phyloP scores from a whole-genome alignment of 495 filamentous ascomycete species.

The Letharia columbiana region DNA sequence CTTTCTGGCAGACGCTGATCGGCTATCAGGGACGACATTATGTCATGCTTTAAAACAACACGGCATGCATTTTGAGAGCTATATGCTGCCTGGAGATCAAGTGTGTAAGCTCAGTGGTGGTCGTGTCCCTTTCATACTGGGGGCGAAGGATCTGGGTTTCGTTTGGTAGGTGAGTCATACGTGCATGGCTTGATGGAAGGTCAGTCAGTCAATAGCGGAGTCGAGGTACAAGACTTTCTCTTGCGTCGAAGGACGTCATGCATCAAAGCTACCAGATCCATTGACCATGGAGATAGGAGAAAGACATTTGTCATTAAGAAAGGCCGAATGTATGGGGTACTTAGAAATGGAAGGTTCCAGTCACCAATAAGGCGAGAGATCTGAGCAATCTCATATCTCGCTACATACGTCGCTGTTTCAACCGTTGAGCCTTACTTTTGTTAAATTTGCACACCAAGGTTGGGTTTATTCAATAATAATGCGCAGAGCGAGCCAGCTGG shows the following conservation, averaged over 20 bases:
- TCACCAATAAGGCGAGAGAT: background rate
- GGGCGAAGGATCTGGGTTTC: background rate
- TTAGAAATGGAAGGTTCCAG: too few relatives aligned
- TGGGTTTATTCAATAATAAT: background rate
- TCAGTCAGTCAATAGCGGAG: background rate
- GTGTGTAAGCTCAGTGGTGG: conserved; percentile 21
- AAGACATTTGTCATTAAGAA: too few relatives aligned
- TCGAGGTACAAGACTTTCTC: background rate
- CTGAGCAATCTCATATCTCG: background rate
- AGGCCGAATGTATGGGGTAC: too few relatives aligned
- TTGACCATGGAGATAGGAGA: background rate
- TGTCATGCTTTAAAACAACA: conserved; percentile 6
- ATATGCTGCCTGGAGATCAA: conserved; percentile 18
- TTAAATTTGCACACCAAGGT: background rate
- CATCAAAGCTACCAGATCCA: background rate
- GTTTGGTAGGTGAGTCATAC: conserved; percentile 9
- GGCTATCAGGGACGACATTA: background rate
- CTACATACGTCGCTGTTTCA: background rate
- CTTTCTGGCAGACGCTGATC: conserved; percentile 8
- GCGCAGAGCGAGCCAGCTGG: background rate
- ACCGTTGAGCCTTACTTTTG: background rate
- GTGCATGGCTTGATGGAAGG: conserved; percentile 15
- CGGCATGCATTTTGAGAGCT: conserved; percentile 6
- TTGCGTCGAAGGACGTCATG: background rate
- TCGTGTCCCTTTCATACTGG: conserved; percentile 17